Evolutionary conservation across 2,329 filamentous ascomycete species (phyloP).

Genomic region (Setomelanomma holmii): DNA sequence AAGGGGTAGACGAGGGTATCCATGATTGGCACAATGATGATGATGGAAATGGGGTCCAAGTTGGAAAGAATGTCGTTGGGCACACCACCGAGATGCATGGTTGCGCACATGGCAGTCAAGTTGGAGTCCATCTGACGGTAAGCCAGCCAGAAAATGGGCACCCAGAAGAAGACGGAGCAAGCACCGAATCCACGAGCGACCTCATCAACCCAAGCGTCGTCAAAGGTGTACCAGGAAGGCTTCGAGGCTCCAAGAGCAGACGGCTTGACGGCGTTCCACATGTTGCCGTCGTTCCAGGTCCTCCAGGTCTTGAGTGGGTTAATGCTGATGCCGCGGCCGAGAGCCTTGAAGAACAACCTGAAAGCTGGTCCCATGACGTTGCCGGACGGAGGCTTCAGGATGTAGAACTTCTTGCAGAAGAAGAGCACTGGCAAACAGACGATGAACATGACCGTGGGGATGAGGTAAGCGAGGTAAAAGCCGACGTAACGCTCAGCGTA

Average conservation of each 20-base stretch:
- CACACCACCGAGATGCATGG: constrained; percentile 71
- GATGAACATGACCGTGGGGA: constrained; percentile 71
- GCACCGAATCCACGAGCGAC: constrained; percentile 66
- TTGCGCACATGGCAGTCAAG: constrained; percentile 69
- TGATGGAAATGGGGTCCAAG: constrained; percentile 75
- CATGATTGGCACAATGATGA: constrained; percentile 75
- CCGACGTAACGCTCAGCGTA: constrained; percentile 61
- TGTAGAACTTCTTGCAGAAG: constrained; percentile 67
- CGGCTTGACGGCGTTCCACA: constrained; percentile 73
- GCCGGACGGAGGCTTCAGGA: constrained; percentile 67
- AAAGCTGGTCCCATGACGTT: constrained; percentile 72
- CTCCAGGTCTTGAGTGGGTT: constrained; percentile 65
- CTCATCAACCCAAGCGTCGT: constrained; percentile 84
- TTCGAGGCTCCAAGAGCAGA: constrained; percentile 63
- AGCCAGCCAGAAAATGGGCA: constrained; percentile 70
- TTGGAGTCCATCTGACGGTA: constrained; percentile 74
- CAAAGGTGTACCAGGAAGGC: constrained; percentile 77
- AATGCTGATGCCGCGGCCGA: constrained; percentile 64
- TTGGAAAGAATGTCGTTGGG: constrained; percentile 82
- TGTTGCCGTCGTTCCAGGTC: constrained; percentile 61
- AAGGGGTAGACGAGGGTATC: constrained; percentile 72
- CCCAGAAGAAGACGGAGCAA: constrained; percentile 61
- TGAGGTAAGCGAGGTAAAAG: constrained; percentile 74
- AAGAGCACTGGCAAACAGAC: constrained; percentile 65
- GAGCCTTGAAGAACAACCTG: constrained; percentile 58